phyloP scores from a whole-genome alignment of 1,284 basidiomycete species.

The Porodaedalea pini region DNA sequence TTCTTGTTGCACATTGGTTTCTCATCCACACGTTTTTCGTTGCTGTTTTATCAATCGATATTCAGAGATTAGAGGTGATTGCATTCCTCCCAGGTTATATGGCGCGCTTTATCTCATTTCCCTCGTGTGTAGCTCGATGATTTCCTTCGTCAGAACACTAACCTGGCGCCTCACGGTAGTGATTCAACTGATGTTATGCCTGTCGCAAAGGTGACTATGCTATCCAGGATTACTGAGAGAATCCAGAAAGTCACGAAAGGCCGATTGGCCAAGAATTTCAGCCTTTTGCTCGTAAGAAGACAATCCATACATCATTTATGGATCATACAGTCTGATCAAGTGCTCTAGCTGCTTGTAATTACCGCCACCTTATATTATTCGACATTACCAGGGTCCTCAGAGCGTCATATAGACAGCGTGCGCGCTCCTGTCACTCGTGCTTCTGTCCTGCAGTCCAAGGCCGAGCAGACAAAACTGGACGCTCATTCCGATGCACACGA shows the following conservation, averaged over 20 bases:
- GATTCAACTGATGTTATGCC: constrained; percentile 18
- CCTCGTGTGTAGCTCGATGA: constrained; percentile 61
- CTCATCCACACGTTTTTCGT: constrained; percentile 90
- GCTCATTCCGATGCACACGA: constrained; percentile 49
- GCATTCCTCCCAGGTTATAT: not conserved
- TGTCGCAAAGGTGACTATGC: not conserved
- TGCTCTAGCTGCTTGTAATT: constrained; percentile 62
- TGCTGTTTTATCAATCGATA: constrained; percentile 86
- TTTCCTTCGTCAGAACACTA: constrained; percentile 65
- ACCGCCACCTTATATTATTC: constrained; percentile 70
- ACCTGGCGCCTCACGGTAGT: constrained; percentile 38
- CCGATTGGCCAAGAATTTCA: constrained; percentile 77
- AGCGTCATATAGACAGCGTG: constrained; percentile 32
- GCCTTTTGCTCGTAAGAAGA: constrained; percentile 69
- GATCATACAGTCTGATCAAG: constrained; percentile 12
- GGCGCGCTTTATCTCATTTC: not conserved
- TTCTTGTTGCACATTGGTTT: constrained; percentile 95
- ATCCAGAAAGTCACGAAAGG: constrained; percentile 35
- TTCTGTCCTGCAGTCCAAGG: constrained; percentile 34
- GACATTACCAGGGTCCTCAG: constrained; percentile 49
- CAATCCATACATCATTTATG: constrained; percentile 7
- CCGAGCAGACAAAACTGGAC: constrained; percentile 29
- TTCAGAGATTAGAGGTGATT: constrained; percentile 80
- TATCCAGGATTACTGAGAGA: not conserved
- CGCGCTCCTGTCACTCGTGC: constrained; percentile 28